A percentile compares a stretch with the other conserved stretches of the same genome.
Evolutionary conservation across 1,284 basidiomycete genomes (phyloP).

Genomic region (Cryptococcus sp.): DNA sequence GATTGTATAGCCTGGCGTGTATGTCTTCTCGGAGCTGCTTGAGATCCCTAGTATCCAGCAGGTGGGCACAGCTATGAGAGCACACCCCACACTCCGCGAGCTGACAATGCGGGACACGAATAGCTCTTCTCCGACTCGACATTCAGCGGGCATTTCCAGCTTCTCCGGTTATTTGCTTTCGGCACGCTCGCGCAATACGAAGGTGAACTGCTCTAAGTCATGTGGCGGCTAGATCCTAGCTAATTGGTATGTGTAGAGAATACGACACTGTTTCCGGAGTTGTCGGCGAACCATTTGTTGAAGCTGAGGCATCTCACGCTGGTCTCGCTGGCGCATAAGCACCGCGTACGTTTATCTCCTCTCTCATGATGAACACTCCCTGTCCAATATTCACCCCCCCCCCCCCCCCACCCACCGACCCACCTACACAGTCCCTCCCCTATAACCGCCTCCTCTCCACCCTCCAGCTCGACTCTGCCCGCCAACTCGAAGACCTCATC

Average conservation of each 20-base stretch:
- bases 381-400: neutral
- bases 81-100: neutral
- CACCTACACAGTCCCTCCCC: slow-evolving; percentile 29
- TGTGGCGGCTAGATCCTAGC: neutral
- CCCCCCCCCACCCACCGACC: slow-evolving; percentile 1
- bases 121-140: slow-evolving; percentile 66
- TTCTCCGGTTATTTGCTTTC: slow-evolving; percentile 84
- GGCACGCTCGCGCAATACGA: slow-evolving; percentile 78
- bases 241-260: slow-evolving; percentile 54
- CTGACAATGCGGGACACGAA: slow-evolving; percentile 5
- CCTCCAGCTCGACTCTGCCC: slow-evolving; percentile 68
- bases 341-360: slow-evolving; percentile 59
- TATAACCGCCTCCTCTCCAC: slow-evolving; percentile 26
- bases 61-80: slow-evolving; percentile 53
- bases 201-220: slow-evolving; percentile 31
- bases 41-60: slow-evolving; percentile 77
- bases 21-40: slow-evolving; percentile 83
- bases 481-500: slow-evolving; percentile 88
- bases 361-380: neutral
- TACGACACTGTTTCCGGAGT: slow-evolving; percentile 61
- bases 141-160: slow-evolving; percentile 58
- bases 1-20: slow-evolving; percentile 63
- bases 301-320: slow-evolving; percentile 92
- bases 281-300: slow-evolving; percentile 67
- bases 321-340: slow-evolving; percentile 69